phyloP scores from a whole-genome alignment of 345 rosid genomes.

The Clausena lansium region DNA sequence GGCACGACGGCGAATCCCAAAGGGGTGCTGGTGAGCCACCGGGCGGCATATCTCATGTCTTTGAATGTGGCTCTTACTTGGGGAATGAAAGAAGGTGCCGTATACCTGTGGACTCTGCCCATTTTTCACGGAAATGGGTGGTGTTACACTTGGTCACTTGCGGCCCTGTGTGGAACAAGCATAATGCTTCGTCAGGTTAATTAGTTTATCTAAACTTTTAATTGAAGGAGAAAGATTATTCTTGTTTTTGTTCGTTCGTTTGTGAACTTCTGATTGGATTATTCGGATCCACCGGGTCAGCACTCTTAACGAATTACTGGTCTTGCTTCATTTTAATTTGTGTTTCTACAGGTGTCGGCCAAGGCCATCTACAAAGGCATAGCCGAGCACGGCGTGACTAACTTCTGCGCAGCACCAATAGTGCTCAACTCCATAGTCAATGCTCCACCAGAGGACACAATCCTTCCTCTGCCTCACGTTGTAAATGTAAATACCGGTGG shows the following conservation, averaged over 20 bases:
- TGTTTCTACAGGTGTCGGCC: conserved; percentile 59
- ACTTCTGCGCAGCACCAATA: conserved; percentile 94
- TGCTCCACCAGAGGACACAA: conserved; percentile 65
- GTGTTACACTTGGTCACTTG: conserved; percentile 83
- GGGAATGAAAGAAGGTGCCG: conserved; percentile 82
- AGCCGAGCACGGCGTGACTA: conserved; percentile 64
- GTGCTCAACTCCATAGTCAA: conserved; percentile 81
- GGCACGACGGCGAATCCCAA: conserved; percentile 93
- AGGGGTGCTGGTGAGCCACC: conserved; percentile 81
- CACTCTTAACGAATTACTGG: no score
- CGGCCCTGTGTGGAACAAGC: conserved; percentile 74
- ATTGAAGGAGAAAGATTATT: no score
- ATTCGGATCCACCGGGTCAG: no score
- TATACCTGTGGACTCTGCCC: conserved; percentile 93
- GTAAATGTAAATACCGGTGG: conserved; percentile 91
- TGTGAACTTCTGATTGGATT: no score
- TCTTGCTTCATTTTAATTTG: no score
- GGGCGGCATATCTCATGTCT: conserved; percentile 88
- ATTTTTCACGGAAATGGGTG: conserved; percentile 96
- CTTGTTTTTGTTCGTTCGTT: no score
- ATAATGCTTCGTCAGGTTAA: conserved; percentile 87
- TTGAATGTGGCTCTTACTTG: conserved; percentile 58
- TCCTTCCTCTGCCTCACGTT: conserved; percentile 76
- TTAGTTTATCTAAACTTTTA: no score
- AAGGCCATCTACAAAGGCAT: conserved; percentile 79